Conservation (phyloP, 1,284 basidiomycete species). For the Neonothopanus nambi region DNA sequence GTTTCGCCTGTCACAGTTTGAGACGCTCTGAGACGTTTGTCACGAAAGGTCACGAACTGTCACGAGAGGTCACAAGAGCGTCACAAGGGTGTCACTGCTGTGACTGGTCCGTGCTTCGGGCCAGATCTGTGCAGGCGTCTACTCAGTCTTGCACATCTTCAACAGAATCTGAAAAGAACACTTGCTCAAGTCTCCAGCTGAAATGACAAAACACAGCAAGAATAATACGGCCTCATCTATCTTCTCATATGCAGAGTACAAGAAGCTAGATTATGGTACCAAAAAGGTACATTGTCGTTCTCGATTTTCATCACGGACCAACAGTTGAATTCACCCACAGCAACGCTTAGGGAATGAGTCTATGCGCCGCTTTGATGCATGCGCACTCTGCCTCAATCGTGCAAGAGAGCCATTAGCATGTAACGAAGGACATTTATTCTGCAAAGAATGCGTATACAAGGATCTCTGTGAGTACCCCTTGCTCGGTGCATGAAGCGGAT, state of each 20-base stretch:
- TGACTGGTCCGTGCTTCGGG: no score
- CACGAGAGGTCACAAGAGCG: no score
- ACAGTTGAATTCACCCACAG: conserved; percentile 31
- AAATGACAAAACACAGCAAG: conserved; percentile 86
- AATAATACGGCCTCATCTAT: conserved; percentile 86
- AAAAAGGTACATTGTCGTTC: conserved; percentile 52
- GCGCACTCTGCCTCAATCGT: conserved; percentile 79
- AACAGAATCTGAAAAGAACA: no score
- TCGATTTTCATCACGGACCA: conserved; percentile 3
- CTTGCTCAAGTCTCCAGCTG: neutral
- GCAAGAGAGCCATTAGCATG: conserved; percentile 83
- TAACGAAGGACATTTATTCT: conserved; percentile 84
- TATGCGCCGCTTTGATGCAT: conserved; percentile 87
- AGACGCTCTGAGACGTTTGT: no score
- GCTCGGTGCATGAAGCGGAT: neutral
- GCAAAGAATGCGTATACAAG: conserved; percentile 84
- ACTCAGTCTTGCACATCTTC: no score
- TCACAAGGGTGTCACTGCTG: no score
- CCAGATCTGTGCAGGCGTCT: no score
- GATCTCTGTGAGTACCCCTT: conserved; percentile 60
- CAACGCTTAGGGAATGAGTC: conserved; percentile 89
- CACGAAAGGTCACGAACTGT: no score
- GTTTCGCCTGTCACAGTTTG: no score
- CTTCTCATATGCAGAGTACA: conserved; percentile 85
- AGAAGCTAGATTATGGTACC: conserved; percentile 81